Conservation (phyloP, 2,329 filamentous ascomycete species). For the Spiromastix sp. region DNA sequence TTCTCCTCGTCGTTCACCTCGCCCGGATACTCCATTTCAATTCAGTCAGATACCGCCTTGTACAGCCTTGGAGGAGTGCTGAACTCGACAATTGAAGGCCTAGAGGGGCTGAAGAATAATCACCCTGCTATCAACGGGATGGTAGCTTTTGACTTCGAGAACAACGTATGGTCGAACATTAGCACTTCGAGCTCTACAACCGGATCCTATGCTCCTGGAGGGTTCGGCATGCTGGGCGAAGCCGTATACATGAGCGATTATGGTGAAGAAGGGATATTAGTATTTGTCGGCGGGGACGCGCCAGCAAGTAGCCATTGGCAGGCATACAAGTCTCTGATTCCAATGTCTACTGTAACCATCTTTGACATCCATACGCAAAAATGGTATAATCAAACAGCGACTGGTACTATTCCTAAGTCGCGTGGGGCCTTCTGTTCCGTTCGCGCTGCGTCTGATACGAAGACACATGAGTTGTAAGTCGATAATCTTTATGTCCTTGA, state of each 20-base stretch:
- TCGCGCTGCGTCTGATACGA: conserved; percentile 2
- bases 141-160: conserved; percentile 8
- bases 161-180: conserved; percentile 8
- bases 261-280: conserved; percentile 9
- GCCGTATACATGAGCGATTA: conserved; percentile 7
- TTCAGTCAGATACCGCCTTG: not conserved
- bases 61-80: not conserved
- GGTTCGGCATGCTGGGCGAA: conserved; percentile 7
- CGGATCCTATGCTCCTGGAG: not conserved
- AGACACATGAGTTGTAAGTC: conserved; percentile 2
- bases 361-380: conserved; percentile 8
- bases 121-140: conserved; percentile 6
- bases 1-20: not conserved
- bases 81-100: not conserved
- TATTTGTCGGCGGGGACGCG: conserved; percentile 9
- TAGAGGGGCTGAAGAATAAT: not conserved
- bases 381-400: conserved; percentile 11
- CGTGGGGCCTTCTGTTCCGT: conserved; percentile 10
- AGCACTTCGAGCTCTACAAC: conserved; percentile 8
- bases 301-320: not conserved
- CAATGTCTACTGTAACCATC: conserved; percentile 13
- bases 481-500: no score
- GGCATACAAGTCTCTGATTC: not conserved
- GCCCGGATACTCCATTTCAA: not conserved
- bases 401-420: conserved; percentile 6